phyloP scores from a whole-genome alignment of 768 basidiomycete species.

The Lactifluus pinguis region DNA sequence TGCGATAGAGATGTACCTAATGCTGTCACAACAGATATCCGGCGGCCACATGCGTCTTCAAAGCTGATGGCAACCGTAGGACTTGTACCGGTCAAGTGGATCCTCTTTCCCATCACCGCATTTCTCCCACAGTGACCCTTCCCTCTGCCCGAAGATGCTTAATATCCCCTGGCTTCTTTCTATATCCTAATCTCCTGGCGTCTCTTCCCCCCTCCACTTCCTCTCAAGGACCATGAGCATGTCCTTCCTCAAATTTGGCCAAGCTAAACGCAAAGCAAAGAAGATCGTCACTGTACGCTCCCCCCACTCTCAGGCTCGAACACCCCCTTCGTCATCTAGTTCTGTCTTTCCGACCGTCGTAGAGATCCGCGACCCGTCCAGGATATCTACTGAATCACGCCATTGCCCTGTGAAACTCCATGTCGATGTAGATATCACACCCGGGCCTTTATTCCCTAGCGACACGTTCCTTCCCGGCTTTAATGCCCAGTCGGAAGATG shows the following conservation, averaged over 20 bases:
- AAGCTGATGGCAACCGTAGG: conserved; percentile 4
- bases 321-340: neutral
- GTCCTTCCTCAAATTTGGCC: conserved; percentile 14
- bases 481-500: neutral
- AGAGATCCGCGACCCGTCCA: conserved; percentile 8
- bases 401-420: neutral
- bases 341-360: conserved; percentile 5
- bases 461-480: neutral
- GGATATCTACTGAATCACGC: neutral
- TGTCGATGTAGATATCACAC: conserved; percentile 5
- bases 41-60: neutral
- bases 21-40: neutral
- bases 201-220: neutral
- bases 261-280: conserved; percentile 19
- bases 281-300: conserved; percentile 1
- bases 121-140: neutral
- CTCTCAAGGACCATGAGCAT: neutral
- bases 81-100: neutral
- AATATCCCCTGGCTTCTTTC: neutral
- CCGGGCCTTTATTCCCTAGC: conserved; percentile 10
- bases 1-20: neutral
- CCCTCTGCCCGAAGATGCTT: neutral
- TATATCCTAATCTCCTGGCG: neutral
- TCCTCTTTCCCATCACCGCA: neutral
- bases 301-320: neutral